Conservation (phyloP, 2,329 filamentous ascomycete species). For the Lachnellula hyalina region DNA sequence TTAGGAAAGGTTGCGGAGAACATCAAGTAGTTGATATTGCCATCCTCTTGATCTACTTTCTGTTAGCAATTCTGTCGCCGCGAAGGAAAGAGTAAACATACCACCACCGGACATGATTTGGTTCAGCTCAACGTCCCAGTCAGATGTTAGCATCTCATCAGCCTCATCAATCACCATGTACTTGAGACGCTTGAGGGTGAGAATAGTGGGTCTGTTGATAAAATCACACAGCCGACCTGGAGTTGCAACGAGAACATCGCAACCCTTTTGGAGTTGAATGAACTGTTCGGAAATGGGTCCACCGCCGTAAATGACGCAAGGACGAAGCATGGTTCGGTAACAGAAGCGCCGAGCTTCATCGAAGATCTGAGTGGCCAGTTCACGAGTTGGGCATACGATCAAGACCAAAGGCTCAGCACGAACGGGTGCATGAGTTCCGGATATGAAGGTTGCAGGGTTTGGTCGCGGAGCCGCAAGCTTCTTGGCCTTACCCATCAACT, state of each 20-base stretch:
- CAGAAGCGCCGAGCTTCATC: constrained; percentile 89
- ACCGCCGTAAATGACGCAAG: constrained; percentile 85
- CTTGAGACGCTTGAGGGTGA: constrained; percentile 71
- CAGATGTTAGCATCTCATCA: constrained; percentile 78
- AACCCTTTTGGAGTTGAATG: constrained; percentile 71
- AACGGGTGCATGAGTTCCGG: constrained; percentile 42
- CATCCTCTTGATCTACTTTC: constrained; percentile 67
- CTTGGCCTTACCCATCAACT: constrained; percentile 93
- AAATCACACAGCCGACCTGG: constrained; percentile 84
- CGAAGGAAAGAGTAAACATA: constrained; percentile 41
- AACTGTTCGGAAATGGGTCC: constrained; percentile 65
- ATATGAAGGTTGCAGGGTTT: constrained; percentile 51
- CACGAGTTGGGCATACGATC: constrained; percentile 79
- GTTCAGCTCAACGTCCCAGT: constrained; percentile 73
- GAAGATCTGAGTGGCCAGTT: constrained; percentile 91
- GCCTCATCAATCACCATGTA: constrained; percentile 88
- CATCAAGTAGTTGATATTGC: constrained; percentile 65
- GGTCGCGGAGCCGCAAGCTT: constrained; percentile 77
- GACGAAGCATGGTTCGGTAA: constrained; percentile 91
- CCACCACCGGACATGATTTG: constrained; percentile 77
- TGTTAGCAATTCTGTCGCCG: background rate
- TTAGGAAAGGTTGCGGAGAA: constrained; percentile 95
- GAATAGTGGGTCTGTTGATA: constrained; percentile 62
- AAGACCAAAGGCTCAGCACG: constrained; percentile 84
- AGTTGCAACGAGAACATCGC: constrained; percentile 82